These are phyloP conservation scores for Diplosphaera chodatii DNA, from an alignment of 139 green algal genomes.

Conservation along the genomic window DNA sequence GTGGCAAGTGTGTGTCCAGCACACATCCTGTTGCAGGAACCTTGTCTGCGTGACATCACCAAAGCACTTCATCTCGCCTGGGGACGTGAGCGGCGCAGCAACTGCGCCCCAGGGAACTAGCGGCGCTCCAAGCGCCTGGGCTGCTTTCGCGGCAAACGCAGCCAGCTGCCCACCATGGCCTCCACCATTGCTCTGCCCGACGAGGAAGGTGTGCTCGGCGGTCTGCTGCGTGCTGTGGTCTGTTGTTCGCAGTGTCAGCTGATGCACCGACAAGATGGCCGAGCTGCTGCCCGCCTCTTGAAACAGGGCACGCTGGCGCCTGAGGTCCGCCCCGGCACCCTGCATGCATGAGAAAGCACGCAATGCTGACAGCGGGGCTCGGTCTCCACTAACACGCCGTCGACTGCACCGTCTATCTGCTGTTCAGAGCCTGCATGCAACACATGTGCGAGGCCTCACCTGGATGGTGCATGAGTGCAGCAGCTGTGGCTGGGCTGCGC, in stretches of 20 bases:
- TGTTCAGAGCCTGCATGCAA: no score
- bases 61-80: not conserved
- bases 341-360: no score
- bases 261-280: constrained; percentile 8
- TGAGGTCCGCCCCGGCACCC: not conserved
- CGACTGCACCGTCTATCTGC: no score
- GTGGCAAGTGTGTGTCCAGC: no score
- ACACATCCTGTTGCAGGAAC: not conserved
- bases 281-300: not conserved
- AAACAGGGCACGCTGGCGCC: not conserved
- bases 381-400: no score
- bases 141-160: constrained; percentile 26
- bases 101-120: constrained; percentile 60
- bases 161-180: constrained; percentile 6
- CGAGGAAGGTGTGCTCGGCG: constrained; percentile 26
- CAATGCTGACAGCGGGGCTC: no score
- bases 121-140: constrained; percentile 36
- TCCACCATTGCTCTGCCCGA: constrained; percentile 36
- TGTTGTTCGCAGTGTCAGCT: not conserved
- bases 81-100: constrained; percentile 25
- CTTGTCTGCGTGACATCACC: no score
- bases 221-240: not conserved
- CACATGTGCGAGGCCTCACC: no score
- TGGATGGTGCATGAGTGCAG: not conserved
- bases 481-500: constrained; percentile 5